These are phyloP conservation scores for Euphorbia peplus DNA, from an alignment of 345 rosid genomes.

Conservation along the genomic window DNA sequence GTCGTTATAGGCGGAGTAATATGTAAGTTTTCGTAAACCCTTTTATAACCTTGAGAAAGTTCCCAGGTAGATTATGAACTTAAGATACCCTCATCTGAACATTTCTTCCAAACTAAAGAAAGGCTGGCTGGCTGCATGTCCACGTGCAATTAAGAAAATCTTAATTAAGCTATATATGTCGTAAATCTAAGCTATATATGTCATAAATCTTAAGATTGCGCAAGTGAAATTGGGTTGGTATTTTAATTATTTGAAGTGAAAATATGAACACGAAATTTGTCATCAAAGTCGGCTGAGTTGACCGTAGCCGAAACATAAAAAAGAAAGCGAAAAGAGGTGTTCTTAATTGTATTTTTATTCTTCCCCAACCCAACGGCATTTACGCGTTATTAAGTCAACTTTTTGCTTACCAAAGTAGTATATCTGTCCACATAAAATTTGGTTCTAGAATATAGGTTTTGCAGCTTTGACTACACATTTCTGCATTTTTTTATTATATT, in stretches of 20 bases:
- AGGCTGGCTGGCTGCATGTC: no score
- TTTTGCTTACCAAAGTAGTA: neutral
- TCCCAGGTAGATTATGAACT: no score
- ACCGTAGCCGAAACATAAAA: neutral
- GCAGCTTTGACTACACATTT: neutral
- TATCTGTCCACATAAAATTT: neutral
- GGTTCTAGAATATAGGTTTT: neutral
- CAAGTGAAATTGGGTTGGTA: no score
- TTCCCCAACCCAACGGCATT: neutral
- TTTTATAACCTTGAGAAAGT: no score
- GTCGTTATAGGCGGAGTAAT: no score
- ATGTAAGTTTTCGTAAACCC: no score
- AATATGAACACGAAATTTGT: neutral
- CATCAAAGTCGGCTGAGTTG: conserved; percentile 14
- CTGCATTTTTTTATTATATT: neutral
- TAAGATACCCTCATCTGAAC: no score
- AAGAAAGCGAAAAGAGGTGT: neutral
- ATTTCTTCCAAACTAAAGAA: no score
- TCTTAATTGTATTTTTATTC: neutral
- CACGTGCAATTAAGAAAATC: no score
- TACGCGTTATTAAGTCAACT: conserved; percentile 6
- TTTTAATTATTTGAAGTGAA: neutral
- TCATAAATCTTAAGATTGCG: no score
- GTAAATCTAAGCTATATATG: no score
- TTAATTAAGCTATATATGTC: no score